phyloP scores from a whole-genome alignment of 2,329 filamentous ascomycete genomes.

The Aspergillus japonicus region DNA sequence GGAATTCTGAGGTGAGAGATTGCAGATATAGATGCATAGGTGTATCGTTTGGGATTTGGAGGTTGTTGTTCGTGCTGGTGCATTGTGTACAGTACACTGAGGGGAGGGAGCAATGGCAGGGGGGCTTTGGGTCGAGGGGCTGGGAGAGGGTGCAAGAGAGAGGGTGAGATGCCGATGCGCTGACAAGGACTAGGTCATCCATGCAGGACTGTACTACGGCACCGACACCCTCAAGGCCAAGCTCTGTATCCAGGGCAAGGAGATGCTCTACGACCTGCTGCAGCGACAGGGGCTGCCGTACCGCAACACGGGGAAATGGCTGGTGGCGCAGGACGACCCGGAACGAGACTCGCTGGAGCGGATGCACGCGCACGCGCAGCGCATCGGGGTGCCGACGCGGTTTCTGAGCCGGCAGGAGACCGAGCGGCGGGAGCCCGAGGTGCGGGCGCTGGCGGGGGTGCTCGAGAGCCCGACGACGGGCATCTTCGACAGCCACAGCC shows the following conservation, averaged over 20 bases:
- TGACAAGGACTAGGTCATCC: constrained; percentile 65
- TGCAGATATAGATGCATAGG: background rate
- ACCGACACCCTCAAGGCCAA: constrained; percentile 71
- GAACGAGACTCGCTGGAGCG: constrained; percentile 62
- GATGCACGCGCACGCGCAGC: constrained; percentile 54
- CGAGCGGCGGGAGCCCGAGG: constrained; percentile 66
- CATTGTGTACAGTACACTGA: no score
- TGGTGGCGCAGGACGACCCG: constrained; percentile 76
- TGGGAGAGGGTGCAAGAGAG: no score
- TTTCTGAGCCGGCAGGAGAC: constrained; percentile 68
- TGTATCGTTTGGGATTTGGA: no score
- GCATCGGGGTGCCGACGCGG: constrained; percentile 65
- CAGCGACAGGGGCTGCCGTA: constrained; percentile 64
- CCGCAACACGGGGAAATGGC: constrained; percentile 83
- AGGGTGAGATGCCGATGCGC: background rate
- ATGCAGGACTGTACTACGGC: constrained; percentile 92
- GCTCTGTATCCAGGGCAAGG: constrained; percentile 75
- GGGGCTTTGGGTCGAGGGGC: no score
- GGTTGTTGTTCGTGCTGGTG: no score
- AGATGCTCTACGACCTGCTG: constrained; percentile 79
- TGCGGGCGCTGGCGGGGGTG: constrained; percentile 68
- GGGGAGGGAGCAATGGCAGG: no score
- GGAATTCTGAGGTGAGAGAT: constrained; percentile 73
- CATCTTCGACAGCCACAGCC: constrained; percentile 81
- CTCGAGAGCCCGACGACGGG: constrained; percentile 85